Evolutionary conservation across 23 red algal genomes (phyloP), one percentile per base, ranked within the genome.

Genomic region (Chondrus crispus): DNA sequence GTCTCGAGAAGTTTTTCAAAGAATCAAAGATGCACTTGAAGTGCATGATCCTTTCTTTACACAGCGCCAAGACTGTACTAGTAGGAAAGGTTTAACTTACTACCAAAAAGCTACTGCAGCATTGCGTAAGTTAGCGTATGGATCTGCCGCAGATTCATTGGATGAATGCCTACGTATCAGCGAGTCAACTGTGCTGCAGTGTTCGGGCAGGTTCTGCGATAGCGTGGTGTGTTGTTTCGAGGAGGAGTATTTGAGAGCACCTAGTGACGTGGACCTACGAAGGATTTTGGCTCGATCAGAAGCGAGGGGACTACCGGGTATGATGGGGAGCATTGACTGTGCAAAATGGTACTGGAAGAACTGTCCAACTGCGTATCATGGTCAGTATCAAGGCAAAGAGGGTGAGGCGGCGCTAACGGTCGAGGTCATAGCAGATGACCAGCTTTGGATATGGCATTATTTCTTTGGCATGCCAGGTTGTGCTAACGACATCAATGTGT

Each of bases 361-460:
- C 38, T 81, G 38, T 26, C 76, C 45, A 47, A 53, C 43, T 53
- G 5, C 24, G 16, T 57, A 5, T 20, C 5, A 51, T 8, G 38
- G 76, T 22, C 76, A 53, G 6, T 81, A 81, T 38, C 4, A 51
- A 81, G 76, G 76, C 5, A 81, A 81, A n/a, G 76, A 81, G 50
- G 50, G 26, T 4, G 50, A 81, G 7, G 44, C 76, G n/a, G 6
- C 40, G 3, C 44, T 81, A 51, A 57, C 50, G 24, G 20, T 81
- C 5, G 76, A 81, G 44, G 76, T 32, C 6, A 52, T 81, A 4
- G 45, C 76, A 14, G 43, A 81, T 32, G 41, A 57, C 39, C 13
- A 5, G 4, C 44, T 81, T 5, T 81, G 76, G 76, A 81, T 81
- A 13, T 81, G 76, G 76, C 50, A 54, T 81, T 4, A 28, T 35